phyloP scores from a whole-genome alignment of 2,329 filamentous ascomycete species.

The Westerdykella ornata region DNA sequence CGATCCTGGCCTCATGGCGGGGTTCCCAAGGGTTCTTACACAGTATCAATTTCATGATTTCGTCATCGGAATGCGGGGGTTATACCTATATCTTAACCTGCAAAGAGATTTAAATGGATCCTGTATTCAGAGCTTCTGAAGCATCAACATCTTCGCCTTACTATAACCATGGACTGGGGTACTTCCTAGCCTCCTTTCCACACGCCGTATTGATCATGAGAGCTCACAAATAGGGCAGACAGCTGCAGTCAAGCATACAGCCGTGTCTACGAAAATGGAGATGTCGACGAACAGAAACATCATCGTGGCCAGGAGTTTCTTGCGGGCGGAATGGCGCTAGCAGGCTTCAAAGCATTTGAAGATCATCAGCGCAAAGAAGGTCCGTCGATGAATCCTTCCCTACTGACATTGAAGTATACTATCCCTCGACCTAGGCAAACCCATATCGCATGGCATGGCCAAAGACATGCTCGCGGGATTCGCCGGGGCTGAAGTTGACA shows the following conservation, averaged over 20 bases:
- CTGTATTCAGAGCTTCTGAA: too few species aligned
- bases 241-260: conserved; percentile 35
- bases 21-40: too few species aligned
- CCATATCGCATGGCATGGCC: conserved; percentile 61
- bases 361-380: conserved; percentile 61
- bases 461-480: conserved; percentile 66
- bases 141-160: too few species aligned
- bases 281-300: conserved; percentile 45
- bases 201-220: too few species aligned
- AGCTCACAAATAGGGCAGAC: too few species aligned
- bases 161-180: too few species aligned
- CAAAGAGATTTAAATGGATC: too few species aligned
- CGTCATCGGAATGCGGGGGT: too few species aligned
- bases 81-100: too few species aligned
- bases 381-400: conserved; percentile 27
- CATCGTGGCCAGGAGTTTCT: conserved; percentile 63
- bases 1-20: too few species aligned
- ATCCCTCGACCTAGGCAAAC: conserved; percentile 37
- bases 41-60: too few species aligned
- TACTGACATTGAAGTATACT: background rate
- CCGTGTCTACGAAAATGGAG: conserved; percentile 45
- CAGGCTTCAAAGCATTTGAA: conserved; percentile 68
- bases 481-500: conserved; percentile 66
- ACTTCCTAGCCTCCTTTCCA: too few species aligned
- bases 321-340: conserved; percentile 65